phyloP scores from a whole-genome alignment of 306 rosid species.

The Rosa chinensis region DNA sequence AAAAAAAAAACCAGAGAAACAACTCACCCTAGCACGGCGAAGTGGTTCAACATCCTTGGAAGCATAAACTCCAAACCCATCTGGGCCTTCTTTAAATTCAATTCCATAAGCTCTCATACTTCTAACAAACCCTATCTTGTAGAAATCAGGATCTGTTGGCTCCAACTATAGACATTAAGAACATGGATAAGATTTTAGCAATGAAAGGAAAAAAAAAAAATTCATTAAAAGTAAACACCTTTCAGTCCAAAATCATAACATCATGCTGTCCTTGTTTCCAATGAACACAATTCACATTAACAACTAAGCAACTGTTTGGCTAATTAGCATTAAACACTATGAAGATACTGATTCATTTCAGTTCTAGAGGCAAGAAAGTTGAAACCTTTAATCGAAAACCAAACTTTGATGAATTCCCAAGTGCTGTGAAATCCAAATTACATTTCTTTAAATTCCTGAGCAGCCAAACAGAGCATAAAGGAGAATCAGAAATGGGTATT shows the following conservation, averaged over 20 bases:
- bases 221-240: background rate
- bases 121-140: conserved; percentile 80
- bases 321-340: background rate
- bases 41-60: conserved; percentile 95
- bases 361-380: background rate
- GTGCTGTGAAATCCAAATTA: conserved; percentile 10
- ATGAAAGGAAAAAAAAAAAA: conserved; percentile 6
- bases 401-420: background rate
- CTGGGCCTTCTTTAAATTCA: conserved; percentile 91
- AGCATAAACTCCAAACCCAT: conserved; percentile 95
- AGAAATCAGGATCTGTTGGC: conserved; percentile 93
- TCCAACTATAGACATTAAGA: conserved; percentile 52
- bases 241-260: background rate
- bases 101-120: conserved; percentile 93
- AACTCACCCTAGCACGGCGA: conserved; percentile 91
- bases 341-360: background rate
- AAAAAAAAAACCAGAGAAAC: conserved; percentile 13
- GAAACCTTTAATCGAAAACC: background rate
- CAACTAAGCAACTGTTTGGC: background rate
- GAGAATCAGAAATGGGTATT: background rate
- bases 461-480: conserved; percentile 14
- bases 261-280: background rate
- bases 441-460: background rate
- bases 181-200: background rate
- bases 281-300: background rate